phyloP scores from a whole-genome alignment of 306 rosid genomes.

The Prunus armeniaca region DNA sequence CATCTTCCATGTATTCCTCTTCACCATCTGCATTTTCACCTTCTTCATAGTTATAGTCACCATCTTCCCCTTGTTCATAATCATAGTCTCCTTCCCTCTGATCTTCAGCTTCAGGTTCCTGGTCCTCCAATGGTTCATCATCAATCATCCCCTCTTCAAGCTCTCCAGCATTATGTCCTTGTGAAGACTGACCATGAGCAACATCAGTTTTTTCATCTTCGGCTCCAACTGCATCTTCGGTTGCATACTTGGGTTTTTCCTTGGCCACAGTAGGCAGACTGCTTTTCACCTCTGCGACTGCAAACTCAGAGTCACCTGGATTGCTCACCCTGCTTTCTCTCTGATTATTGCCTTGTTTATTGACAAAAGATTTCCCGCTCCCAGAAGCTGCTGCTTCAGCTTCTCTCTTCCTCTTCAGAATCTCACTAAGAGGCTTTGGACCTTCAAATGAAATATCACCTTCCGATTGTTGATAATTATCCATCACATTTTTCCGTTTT shows the following conservation, averaged over 20 bases:
- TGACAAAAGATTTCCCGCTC: slow-evolving; percentile 32
- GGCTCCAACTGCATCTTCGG: slow-evolving; percentile 31
- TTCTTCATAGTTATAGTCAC: slow-evolving; percentile 66
- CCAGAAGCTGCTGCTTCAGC: slow-evolving; percentile 38
- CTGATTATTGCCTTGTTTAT: slow-evolving; percentile 25
- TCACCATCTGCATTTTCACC: slow-evolving; percentile 69
- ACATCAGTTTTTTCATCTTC: slow-evolving; percentile 29
- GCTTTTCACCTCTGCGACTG: slow-evolving; percentile 17
- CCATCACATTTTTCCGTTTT: slow-evolving; percentile 45
- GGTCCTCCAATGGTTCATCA: slow-evolving; percentile 55
- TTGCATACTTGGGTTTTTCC: slow-evolving; percentile 37
- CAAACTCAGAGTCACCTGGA: slow-evolving; percentile 24
- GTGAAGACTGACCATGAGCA: slow-evolving; percentile 30
- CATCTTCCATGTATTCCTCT: slow-evolving; percentile 74
- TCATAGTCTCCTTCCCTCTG: slow-evolving; percentile 70
- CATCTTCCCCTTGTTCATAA: slow-evolving; percentile 76
- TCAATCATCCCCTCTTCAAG: slow-evolving; percentile 60
- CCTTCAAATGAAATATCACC: slow-evolving; percentile 69
- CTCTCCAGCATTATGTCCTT: slow-evolving; percentile 11
- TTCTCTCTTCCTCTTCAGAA: slow-evolving; percentile 77
- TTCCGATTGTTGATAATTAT: slow-evolving; percentile 43
- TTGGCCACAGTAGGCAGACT: slow-evolving; percentile 25
- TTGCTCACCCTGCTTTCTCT: slow-evolving; percentile 28
- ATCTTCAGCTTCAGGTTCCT: slow-evolving; percentile 61
- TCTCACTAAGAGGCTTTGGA: slow-evolving; percentile 92